Base-by-base conservation (phyloP, 495 filamentous ascomycete species). In the Neurospora discreta region DNA sequence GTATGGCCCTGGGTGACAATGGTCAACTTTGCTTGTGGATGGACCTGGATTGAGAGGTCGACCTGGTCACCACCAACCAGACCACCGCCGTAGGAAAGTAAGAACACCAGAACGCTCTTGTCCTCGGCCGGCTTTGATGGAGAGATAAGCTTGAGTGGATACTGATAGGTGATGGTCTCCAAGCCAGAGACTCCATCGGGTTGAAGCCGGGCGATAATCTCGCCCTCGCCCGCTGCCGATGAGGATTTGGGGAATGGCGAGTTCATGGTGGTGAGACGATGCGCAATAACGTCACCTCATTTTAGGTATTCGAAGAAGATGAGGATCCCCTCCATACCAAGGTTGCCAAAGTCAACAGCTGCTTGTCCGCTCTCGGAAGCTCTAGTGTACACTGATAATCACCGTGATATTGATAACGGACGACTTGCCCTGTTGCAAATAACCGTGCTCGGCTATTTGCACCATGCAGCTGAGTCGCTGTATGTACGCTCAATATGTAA, bases 1-100 rank as follows among this genome's bases (percentile, higher is more conserved):
- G 95, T 98, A 84, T 92, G 92, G 43, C 95, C 95, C 83, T 98
- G 95, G 0, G 95, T 98, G 44, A 94, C 92, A 23, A 98, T 87
- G 52, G 91, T 90, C 43, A 99, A 87, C 72, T 90, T 89, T 0
- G 93, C 90, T 6, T 79, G 77, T 0, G 85, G 75, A 23, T 89
- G 88, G 30, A 97, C 83, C 4, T 86, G 85, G 68, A 98, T 82
- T 26, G 80, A 81, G 69, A 99, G 89, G 73, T 90, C 83, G 75
- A 98, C 90, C 72, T 87, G 82, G 80, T 99, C 95, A 39, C 93
- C 92, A 6, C 90, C 91, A 18, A 99, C 91, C 16, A 99, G 88
- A 3, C 95, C 95, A 60, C 95, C 95, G 71, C 95, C 95, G 77
- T 99, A 99, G 60, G 93, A 96, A 60, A 99, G 89, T 72, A 97